These are phyloP conservation scores for Gaeumannomyces tritici DNA, from an alignment of 2,329 filamentous ascomycete genomes.

Conservation along the genomic window DNA sequence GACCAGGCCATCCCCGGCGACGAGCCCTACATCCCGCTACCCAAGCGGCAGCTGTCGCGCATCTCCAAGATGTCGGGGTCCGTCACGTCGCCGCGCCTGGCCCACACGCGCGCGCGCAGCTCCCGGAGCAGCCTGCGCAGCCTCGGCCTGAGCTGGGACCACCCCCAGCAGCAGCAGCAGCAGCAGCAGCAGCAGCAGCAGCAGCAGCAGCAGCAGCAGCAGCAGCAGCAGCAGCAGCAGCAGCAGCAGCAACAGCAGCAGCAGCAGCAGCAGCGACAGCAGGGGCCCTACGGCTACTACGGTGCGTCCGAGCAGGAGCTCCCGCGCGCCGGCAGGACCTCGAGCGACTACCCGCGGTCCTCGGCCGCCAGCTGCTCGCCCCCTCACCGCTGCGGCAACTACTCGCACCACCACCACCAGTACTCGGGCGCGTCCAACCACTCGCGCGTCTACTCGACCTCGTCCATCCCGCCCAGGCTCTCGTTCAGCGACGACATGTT, in stretches of 20 bases:
- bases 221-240: slow-evolving; percentile 1
- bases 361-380: not conserved
- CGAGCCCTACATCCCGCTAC: slow-evolving; percentile 44
- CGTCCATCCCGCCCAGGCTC: slow-evolving; percentile 30
- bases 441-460: slow-evolving; percentile 32
- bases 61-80: slow-evolving; percentile 38
- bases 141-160: slow-evolving; percentile 20
- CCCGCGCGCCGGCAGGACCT: slow-evolving; percentile 20
- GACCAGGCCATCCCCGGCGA: slow-evolving; percentile 52
- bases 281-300: not conserved
- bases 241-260: slow-evolving; percentile 1
- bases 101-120: slow-evolving; percentile 33
- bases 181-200: not conserved
- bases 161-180: slow-evolving; percentile 3
- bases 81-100: slow-evolving; percentile 21
- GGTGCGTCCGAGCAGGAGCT: slow-evolving; percentile 23
- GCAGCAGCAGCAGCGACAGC: not conserved
- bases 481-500: slow-evolving; percentile 38
- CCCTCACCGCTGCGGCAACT: slow-evolving; percentile 6
- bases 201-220: not conserved
- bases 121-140: slow-evolving; percentile 35
- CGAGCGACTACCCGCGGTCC: slow-evolving; percentile 17
- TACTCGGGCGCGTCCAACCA: slow-evolving; percentile 12
- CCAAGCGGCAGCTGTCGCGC: slow-evolving; percentile 43
- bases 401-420: slow-evolving; percentile 6